Percentiles rank a stretch among this genome's conserved stretches.
These are phyloP conservation scores for Carex parvula DNA, from an alignment of 176 grass and related monocot species.

Conservation along the genomic window DNA sequence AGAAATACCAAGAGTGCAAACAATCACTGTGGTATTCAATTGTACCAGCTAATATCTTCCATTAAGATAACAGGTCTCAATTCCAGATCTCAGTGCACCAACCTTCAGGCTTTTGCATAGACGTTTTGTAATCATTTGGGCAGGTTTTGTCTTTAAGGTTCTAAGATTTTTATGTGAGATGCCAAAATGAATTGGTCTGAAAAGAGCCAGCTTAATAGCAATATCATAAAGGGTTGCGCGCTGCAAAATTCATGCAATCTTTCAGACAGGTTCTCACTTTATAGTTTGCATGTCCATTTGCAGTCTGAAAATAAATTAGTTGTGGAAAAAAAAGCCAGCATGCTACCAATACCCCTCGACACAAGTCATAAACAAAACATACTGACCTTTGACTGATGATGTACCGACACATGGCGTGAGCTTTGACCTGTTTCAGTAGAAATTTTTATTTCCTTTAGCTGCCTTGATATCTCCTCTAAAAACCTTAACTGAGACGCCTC, in stretches of 20 bases:
- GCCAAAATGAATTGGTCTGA: background rate
- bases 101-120: background rate
- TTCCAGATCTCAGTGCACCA: background rate
- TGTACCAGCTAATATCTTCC: background rate
- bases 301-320: background rate
- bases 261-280: background rate
- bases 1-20: background rate
- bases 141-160: background rate
- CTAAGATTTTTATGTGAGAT: background rate
- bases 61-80: background rate
- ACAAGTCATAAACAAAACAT: background rate
- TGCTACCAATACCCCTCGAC: background rate
- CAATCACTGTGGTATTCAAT: background rate
- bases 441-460: conserved; percentile 68
- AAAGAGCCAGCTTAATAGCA: background rate
- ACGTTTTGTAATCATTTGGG: background rate
- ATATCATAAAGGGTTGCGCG: background rate
- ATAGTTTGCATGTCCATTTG: background rate
- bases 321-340: background rate
- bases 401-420: conserved; percentile 15
- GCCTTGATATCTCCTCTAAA: conserved; percentile 71
- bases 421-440: conserved; percentile 42
- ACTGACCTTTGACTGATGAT: conserved; percentile 12
- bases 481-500: conserved; percentile 54
- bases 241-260: background rate